Base-by-base conservation (phyloP, 2,329 filamentous ascomycete genomes). In the Penicillium decumbens region DNA sequence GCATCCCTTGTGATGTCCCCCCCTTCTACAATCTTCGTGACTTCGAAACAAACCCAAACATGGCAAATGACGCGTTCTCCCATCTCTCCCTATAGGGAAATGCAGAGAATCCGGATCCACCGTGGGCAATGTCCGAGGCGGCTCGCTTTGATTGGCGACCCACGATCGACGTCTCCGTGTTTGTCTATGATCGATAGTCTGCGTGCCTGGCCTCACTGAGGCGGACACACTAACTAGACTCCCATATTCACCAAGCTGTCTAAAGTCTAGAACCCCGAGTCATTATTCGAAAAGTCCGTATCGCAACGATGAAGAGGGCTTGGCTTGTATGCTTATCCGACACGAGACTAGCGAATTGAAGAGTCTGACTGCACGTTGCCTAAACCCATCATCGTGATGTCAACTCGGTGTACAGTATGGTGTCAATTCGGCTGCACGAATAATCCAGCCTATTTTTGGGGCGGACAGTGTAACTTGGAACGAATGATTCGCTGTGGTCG, bases 11-110 rank as follows among this genome's bases (percentile, higher is more conserved):
- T 54, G 43, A 49, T 54, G 55, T 51, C 43, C 53, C 45, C n/a
- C 30, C 24, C 27, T 37, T 38, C 30, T 9, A 6, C 37, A 10
- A 8, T 33, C 33, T 28, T 24, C 13, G 40, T 29, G 8, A 37
- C 39, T 13, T 27, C 10, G 28, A 39, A 48, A 38, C n/a, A 5
- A 12, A 13, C 10, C 24, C 20, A 10, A 47, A 42, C 30, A 47
- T 45, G 35, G 38, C 43, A 13, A 56, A 50, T 59, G 53, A 59
- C 56, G 56, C 50, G 49, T 56, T 50, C 48, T 40, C 18, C 28
- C 12, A 24, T 29, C 13, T 47, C 18, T 49, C 54, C 51, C 24
- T 49, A 49, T 47, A 51, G 41, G 51, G 54, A 49, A 41, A 49
- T 45, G 44, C 38, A 43, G 41, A 28, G 39, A 53, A 37, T 47